A percentile compares a stretch with the other conserved stretches of the same genome.
Conservation (phyloP, 2,329 filamentous ascomycete species). For the Pyrenochaeta sp. region DNA sequence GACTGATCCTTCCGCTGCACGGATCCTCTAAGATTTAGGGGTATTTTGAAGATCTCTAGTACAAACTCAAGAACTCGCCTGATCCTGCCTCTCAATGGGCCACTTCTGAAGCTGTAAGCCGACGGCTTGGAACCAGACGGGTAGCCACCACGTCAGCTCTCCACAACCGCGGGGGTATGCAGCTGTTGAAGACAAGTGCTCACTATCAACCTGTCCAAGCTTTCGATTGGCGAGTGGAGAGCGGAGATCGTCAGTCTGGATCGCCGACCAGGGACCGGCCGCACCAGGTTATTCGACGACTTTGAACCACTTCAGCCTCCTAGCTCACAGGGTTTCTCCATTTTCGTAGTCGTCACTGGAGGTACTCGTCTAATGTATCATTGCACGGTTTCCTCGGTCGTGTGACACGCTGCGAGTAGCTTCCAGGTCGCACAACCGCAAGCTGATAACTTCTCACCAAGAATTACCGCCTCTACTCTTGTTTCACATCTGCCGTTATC, state of each 20-base stretch:
- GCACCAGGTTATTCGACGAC: slow-evolving; percentile 10
- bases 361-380: neutral
- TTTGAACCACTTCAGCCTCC: slow-evolving; percentile 4
- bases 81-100: neutral
- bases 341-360: neutral
- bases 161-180: slow-evolving; percentile 19
- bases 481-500: slow-evolving; percentile 6
- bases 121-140: neutral
- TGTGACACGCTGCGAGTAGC: neutral
- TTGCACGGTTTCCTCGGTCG: neutral
- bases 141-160: slow-evolving; percentile 18
- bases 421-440: slow-evolving; percentile 3
- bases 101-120: neutral
- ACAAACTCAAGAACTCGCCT: neutral
- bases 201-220: slow-evolving; percentile 13
- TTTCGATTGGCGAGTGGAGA: slow-evolving; percentile 32
- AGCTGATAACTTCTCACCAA: neutral
- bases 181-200: slow-evolving; percentile 3
- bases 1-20: too few relatives aligned
- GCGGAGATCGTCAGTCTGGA: slow-evolving; percentile 16
- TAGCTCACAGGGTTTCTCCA: slow-evolving; percentile 12
- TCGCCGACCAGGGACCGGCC: slow-evolving; percentile 17
- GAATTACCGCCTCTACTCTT: neutral
- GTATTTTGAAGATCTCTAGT: neutral
- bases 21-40: too few relatives aligned